Evolutionary conservation across 2,329 filamentous ascomycete genomes (phyloP), one percentile per base, ranked within the genome.

Genomic region (Exophiala viscosa): DNA sequence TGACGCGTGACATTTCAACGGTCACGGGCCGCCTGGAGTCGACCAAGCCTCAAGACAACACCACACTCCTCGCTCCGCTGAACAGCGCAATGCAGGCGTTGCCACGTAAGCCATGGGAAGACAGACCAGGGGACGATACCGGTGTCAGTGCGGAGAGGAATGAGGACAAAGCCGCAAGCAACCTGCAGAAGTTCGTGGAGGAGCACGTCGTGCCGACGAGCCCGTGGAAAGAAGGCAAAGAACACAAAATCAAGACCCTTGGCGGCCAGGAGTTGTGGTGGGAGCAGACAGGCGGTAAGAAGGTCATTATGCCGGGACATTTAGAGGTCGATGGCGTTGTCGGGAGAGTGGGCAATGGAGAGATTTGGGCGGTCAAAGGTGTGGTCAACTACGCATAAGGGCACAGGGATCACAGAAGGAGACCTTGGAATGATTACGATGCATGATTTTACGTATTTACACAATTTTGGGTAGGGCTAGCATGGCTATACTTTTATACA

Each of bases 81-180:
- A 97, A 99, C 75, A 83, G 81, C 14, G 90, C 85, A 2, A 83
- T 99, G 65, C 86, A 87, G 60, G 74, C 71, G 1, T 75, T 97
- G 18, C 88, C 90, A 1, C 79, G 86, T 47, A 97, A 96, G 69
- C 91, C 91, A 0, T 95, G 89, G 89, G 88, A 87, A 63, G 76
- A 62, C 34, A 33, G 58, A 33, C 60, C 59, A 7, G 59, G 47
- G 23, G 60, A 63, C 38, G 38, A 56, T n/a, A 36, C 41, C 14
- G 48, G 45, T 11, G 50, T 63, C 9, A 73, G 71, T 68, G 73
- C 85, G 64, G 77, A 91, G 58, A 82, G 87, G 0, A 71, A 78
- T 47, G 81, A 86, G 64, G 84, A 90, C 51, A 79, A 90, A 45
- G 92, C 93, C 6, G 80, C 83, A 57, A 74, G 74, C 60, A 97